Conservation (phyloP, 78 protist species). For the Bodo saltans region DNA sequence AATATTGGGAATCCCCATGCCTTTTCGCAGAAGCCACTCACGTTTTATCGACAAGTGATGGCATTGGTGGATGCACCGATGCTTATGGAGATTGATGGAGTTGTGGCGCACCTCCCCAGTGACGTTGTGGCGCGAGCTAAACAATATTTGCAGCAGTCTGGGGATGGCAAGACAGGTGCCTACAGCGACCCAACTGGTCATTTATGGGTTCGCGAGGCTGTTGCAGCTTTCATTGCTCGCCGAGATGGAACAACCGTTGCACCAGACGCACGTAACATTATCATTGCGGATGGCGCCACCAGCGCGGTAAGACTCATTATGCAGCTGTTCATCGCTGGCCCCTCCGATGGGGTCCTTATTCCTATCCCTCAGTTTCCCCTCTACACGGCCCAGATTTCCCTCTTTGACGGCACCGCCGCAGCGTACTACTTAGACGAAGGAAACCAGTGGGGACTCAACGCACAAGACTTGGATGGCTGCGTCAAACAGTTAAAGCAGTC, state of each 20-base stretch:
- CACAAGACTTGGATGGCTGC: too few species aligned
- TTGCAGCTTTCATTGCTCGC: slow-evolving; percentile 76
- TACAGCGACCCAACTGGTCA: slow-evolving; percentile 88
- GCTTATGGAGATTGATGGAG: too few species aligned
- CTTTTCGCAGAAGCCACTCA: slow-evolving; percentile 87
- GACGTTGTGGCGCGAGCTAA: too few species aligned
- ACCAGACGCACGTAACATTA: slow-evolving; percentile 82
- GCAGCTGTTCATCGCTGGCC: too few species aligned
- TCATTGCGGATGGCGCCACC: slow-evolving; percentile 96
- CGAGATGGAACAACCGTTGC: slow-evolving; percentile 53
- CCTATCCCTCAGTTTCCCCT: slow-evolving; percentile 99
- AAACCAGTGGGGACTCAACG: too few species aligned
- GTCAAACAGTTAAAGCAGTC: too few species aligned
- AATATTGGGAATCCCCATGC: slow-evolving; percentile 99
- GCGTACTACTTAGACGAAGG: too few species aligned
- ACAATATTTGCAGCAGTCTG: too few species aligned
- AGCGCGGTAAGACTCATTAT: slow-evolving; percentile 64
- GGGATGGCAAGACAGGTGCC: too few species aligned
- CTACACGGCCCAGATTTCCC: slow-evolving; percentile 91
- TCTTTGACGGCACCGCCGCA: too few species aligned
- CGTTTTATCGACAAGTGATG: slow-evolving; percentile 88
- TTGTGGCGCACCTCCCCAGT: too few species aligned
- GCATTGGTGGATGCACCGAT: slow-evolving; percentile 26
- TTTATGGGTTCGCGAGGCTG: slow-evolving; percentile 57
- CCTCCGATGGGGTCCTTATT: slow-evolving; percentile 61